Base-by-base conservation (phyloP, 495 filamentous ascomycete species). In the Podospora appendiculata region DNA sequence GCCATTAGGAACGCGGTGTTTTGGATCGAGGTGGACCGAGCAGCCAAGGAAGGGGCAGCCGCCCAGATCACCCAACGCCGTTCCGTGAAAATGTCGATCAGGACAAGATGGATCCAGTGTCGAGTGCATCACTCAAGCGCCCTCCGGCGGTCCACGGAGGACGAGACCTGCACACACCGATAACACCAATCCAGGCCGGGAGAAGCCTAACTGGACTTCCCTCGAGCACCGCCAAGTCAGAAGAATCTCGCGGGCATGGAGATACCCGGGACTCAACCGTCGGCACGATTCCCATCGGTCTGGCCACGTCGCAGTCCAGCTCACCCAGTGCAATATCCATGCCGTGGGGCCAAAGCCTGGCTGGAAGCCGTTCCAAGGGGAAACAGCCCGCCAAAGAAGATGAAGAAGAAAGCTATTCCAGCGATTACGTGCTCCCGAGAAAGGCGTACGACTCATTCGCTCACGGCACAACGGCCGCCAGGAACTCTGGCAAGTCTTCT, bases 1-100 rank as follows among this genome's bases (percentile, higher is more conserved):
- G 32, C 10, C 25, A 34, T 40, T 48, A 48, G 47, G 47, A 16
- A 40, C 47, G 25, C 47, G 47, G 47, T 34, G 47, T 32, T n/a
- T 32, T 32, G 25, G 12, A 34, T 47, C 45, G 45, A 47, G 33
- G 45, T 5, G 25, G 25, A 25, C 25, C 25, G 5, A 25, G 25
- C 25, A 25, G 25, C 25, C 25, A 25, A 25, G 5, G 25, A 25
- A 25, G 25, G 25, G 25, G n/a, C n/a, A n/a, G n/a, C n/a, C n/a
- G n/a, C n/a, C n/a, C n/a, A n/a, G n/a, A n/a, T n/a, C n/a, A n/a
- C n/a, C n/a, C n/a, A n/a, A n/a, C n/a, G n/a, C n/a, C n/a, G n/a
- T n/a, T n/a, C n/a, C n/a, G n/a, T n/a, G n/a, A n/a, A n/a, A n/a
- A n/a, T n/a, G n/a, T n/a, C n/a, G n/a, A n/a, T n/a, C n/a, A n/a